Conservation (phyloP, 768 basidiomycete genomes). For the Termitomyces sp. region DNA sequence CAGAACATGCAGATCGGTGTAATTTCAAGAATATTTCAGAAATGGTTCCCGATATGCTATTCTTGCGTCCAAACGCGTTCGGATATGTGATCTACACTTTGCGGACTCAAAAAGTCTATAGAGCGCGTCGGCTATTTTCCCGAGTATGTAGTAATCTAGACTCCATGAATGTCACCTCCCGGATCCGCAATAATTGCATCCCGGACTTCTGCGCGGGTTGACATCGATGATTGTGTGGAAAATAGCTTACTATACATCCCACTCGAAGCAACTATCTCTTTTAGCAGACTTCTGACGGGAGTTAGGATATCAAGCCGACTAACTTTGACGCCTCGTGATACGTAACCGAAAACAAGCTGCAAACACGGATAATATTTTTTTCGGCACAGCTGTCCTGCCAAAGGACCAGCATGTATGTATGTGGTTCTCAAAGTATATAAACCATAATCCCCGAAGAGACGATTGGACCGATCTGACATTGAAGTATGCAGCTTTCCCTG, state of each 20-base stretch:
- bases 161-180: not conserved
- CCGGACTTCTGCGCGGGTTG: not conserved
- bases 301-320: not conserved
- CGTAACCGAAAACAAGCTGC: not conserved
- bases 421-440: not conserved
- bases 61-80: no score
- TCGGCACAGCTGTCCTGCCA: no score
- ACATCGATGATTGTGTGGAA: no score
- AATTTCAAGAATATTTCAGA: no score
- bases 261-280: not conserved
- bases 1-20: no score
- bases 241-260: not conserved
- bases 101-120: no score
- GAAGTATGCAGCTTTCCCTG: not conserved
- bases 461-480: not conserved
- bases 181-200: not conserved
- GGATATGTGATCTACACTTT: no score
- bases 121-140: no score
- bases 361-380: no score
- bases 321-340: not conserved
- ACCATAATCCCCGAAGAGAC: not conserved
- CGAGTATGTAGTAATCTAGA: no score
- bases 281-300: not conserved
- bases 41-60: no score
- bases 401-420: no score